Base-by-base conservation (phyloP, 345 rosid genomes). In the Chamaenerion angustifolium region DNA sequence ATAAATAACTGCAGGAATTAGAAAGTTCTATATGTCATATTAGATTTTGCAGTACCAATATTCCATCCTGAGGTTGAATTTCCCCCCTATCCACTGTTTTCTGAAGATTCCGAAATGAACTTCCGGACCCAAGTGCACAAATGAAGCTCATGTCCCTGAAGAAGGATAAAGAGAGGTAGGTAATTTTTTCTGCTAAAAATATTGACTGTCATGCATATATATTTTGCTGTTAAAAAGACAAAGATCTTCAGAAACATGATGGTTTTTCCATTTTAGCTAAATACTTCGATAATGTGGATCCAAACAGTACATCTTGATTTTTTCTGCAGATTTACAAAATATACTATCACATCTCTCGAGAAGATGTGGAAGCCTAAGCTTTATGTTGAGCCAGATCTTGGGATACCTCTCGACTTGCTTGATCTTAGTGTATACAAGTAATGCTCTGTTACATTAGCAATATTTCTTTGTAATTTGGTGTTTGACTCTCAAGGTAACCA, bases 391-490 rank as follows among this genome's bases (percentile, higher is more conserved):
- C 85, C 96, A 52, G 98, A 92, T 79, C 96, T 92, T 52, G 98
- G 98, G 70, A 82, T 92, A 68, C 94, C 96, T 31, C 83, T 87
- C 66, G 95, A 92, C 73, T 76, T 92, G 61, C 95, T 92, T 66
- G 98, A 92, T 71, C 85, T 92, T 53, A 87, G 89, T 65, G 81
- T 84, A 41, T 87, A 92, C 93, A 92, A 82, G 96, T 92, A 82
- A 43, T 41, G 56, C 63, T 41, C 45, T 46, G 19, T 56, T 17
- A 18, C 6, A 49, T 59, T 31, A 31, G 37, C 9, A 14, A 23
- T 27, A 49, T 55, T 45, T 59, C 48, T 23, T 10, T 49, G 43
- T 46, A 42, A 41, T 27, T 52, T 10, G 23, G 46, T 47, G 10
- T 43, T 41, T 12, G 12, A 14, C 15, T 4, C n/a, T 43, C n/a